Conservation (phyloP, 768 basidiomycete species). For the Brasilioporus rufonigricans region DNA sequence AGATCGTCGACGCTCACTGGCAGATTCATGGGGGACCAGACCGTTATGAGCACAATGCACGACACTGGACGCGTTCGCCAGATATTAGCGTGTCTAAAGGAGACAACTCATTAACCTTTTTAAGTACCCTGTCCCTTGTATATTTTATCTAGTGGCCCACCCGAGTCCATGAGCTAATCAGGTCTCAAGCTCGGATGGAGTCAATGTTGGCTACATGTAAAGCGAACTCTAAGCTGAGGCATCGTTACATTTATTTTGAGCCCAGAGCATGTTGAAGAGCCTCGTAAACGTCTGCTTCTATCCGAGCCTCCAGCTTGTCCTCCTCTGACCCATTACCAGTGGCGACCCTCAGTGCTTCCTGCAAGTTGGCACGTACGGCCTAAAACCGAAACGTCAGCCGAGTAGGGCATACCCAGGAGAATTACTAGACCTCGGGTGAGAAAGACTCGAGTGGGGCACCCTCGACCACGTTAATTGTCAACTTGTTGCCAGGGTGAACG, state of each 20-base stretch:
- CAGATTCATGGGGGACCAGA: constrained; percentile 14
- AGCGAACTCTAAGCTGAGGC: constrained; percentile 14
- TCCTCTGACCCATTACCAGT: constrained; percentile 85
- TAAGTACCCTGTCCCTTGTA: background rate
- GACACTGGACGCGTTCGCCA: background rate
- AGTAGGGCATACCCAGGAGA: background rate
- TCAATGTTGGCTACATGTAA: background rate
- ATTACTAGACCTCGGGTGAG: constrained; percentile 72
- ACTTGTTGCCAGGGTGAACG: constrained; percentile 93
- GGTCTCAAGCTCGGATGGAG: too few species aligned
- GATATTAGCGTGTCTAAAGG: background rate
- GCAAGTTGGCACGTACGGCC: constrained; percentile 88
- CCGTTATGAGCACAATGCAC: too few species aligned
- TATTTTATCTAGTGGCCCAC: too few species aligned
- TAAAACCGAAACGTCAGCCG: constrained; percentile 33
- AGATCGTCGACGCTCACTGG: constrained; percentile 15
- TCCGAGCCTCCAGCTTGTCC: constrained; percentile 88
- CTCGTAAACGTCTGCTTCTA: constrained; percentile 97
- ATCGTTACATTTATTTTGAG: constrained; percentile 37
- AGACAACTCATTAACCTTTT: background rate
- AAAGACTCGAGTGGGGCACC: constrained; percentile 90
- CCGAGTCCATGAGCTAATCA: too few species aligned
- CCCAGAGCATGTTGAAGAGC: constrained; percentile 83
- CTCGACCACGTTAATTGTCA: constrained; percentile 97
- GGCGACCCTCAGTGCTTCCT: constrained; percentile 82